Conservation (phyloP, 202 grass and related monocot genomes). For the Setaria italica region DNA sequence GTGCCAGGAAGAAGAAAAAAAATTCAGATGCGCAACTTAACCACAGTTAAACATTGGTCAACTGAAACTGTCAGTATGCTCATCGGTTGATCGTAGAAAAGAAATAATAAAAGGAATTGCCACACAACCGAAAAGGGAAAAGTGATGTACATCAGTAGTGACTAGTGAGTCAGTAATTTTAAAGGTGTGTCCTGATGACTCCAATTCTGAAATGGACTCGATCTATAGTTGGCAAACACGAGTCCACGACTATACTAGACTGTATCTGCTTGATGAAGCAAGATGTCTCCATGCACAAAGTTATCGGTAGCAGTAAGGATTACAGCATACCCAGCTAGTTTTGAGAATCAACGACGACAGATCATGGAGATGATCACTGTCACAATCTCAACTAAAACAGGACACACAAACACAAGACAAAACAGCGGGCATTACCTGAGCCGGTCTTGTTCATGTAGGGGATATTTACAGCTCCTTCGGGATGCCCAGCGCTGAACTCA, state of each 20-base stretch:
- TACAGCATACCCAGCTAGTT: background rate
- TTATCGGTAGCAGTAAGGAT: background rate
- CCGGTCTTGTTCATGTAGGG: slow-evolving; percentile 82
- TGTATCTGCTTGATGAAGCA: no score
- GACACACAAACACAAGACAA: background rate
- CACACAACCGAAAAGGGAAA: background rate
- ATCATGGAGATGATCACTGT: no score
- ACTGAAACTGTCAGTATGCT: background rate
- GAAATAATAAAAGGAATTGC: background rate
- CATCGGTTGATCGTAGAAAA: background rate
- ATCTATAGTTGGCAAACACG: no score
- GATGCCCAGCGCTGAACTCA: slow-evolving; percentile 72
- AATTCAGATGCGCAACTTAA: background rate
- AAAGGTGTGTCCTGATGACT: no score
- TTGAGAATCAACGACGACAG: background rate
- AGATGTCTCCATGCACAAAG: background rate
- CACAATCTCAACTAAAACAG: no score
- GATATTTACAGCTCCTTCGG: slow-evolving; percentile 72
- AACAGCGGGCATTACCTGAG: slow-evolving; percentile 63
- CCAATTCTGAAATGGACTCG: no score
- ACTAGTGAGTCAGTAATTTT: no score
- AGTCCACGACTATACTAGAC: no score
- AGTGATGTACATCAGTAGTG: no score
- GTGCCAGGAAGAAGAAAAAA: background rate
- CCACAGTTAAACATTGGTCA: background rate